A percentile compares a stretch with the other conserved stretches of the same genome.
Evolutionary conservation across 2,329 filamentous ascomycete genomes (phyloP).

Genomic region (Raffaelea ambrosiae): DNA sequence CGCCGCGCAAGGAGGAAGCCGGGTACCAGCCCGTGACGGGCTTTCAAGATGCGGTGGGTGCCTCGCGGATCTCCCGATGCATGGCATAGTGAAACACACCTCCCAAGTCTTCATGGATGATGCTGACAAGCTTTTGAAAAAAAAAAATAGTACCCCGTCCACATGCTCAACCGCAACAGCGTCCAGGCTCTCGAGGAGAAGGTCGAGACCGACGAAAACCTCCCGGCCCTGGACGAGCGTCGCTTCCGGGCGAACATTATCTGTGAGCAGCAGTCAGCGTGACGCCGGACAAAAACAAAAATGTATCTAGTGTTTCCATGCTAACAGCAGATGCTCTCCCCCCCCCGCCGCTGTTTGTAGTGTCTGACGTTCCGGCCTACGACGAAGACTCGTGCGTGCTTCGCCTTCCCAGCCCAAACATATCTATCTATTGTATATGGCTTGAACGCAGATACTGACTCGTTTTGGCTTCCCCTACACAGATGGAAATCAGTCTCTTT

Average conservation of each 20-base stretch:
- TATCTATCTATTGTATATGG: neutral
- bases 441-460: too few species aligned
- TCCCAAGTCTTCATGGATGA: too few species aligned
- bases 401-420: too few species aligned
- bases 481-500: conserved; percentile 56
- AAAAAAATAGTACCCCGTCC: conserved; percentile 52
- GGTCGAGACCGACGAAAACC: conserved; percentile 39
- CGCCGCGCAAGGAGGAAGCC: conserved; percentile 47
- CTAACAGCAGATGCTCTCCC: too few species aligned
- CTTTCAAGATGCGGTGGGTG: conserved; percentile 62
- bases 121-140: too few species aligned
- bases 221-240: conserved; percentile 47
- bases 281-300: neutral
- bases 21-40: conserved; percentile 58
- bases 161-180: conserved; percentile 57
- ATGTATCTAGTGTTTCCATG: neutral
- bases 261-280: conserved; percentile 26
- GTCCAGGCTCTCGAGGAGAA: conserved; percentile 51
- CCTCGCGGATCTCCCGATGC: too few species aligned
- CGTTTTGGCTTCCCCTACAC: neutral
- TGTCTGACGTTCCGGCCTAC: conserved; percentile 52
- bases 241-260: conserved; percentile 69
- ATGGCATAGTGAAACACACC: too few species aligned
- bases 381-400: conserved; percentile 45
- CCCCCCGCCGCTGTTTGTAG: conserved; percentile 2